Base-by-base conservation (phyloP, 2,329 filamentous ascomycete genomes). In the Neopestalotiopsis sp. region DNA sequence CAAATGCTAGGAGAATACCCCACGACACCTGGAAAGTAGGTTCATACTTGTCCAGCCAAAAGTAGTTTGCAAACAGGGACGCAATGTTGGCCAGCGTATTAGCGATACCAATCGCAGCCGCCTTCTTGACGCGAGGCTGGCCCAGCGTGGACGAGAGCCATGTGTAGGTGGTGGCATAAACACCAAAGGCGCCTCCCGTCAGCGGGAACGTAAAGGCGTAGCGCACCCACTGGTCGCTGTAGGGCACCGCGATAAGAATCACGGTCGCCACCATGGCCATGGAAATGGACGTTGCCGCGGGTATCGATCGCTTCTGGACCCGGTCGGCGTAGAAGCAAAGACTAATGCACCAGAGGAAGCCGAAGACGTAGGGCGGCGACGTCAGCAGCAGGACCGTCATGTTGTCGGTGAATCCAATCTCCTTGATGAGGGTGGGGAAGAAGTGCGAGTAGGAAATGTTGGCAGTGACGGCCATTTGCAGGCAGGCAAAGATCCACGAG, bases 21-120 rank as follows among this genome's bases (percentile, higher is more conserved):
- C 69, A 69, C 4, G 69, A 70, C 17, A 64, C 67, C 17, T 53
- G 59, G 62, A 61, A 70, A 12, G 56, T 57, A 7, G 69, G 69
- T 7, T 57, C 67, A 40, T 70, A 70, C 57, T 62, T 28, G 17
- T 70, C 69, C 32, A 70, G 69, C 70, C 70, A 72, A 61, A 72
- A 71, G 40, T 71, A 71, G 49, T 68, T 65, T 10, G 63, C 70
- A 34, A 61, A 68, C 4, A 72, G 70, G n/a, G 69, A 69, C 13
- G 62, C 70, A 24, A 69, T 67, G n/a, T 71, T 71, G 14, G 66
- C 69, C 13, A 30, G 45, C 2, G 65, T 57, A 57, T 71, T 71
- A 10, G 69, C 65, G 34, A 71, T 24, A 34, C 69, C 69, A 40
- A 71, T 70, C 3, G 70, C 67, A 4, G 67, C 70, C 3, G 70